A percentile compares a stretch with the other conserved stretches of the same genome.
These are phyloP conservation scores for Dendrocalamus sinicus DNA, from an alignment of 176 grass and related monocot species.

Conservation along the genomic window DNA sequence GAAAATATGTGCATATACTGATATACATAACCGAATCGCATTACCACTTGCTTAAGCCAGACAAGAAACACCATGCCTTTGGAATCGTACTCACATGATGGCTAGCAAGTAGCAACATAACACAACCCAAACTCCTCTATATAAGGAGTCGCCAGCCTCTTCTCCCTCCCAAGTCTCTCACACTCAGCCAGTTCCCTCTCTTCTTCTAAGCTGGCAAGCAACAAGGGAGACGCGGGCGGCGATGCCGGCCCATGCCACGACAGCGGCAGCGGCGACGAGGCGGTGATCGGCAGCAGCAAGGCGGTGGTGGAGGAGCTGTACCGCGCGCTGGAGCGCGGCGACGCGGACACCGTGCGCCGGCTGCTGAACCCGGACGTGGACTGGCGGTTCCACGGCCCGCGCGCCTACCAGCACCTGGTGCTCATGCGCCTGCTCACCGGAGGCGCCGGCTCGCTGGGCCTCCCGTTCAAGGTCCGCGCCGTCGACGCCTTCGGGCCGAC, in stretches of 20 bases:
- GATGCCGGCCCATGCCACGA: background rate
- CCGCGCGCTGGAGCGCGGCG: constrained; percentile 62
- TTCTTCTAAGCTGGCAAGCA: background rate
- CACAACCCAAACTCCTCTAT: background rate
- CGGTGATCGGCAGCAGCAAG: constrained; percentile 53
- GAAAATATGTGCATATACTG: background rate
- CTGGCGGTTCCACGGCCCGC: constrained; percentile 94
- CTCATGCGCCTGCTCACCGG: constrained; percentile 86
- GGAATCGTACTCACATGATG: constrained; percentile 14
- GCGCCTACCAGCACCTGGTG: constrained; percentile 65
- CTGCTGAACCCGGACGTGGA: constrained; percentile 84
- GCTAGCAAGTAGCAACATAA: background rate
- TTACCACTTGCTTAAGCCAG: constrained; percentile 10
- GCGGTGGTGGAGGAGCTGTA: constrained; percentile 74
- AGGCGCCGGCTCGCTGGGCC: background rate
- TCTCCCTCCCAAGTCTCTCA: background rate
- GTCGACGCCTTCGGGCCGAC: constrained; percentile 67
- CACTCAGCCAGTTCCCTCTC: no score
- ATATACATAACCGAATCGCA: constrained; percentile 14
- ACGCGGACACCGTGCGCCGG: constrained; percentile 54
- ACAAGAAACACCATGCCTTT: background rate
- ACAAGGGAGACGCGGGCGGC: background rate
- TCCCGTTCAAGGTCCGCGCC: constrained; percentile 53
- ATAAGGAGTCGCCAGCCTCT: constrained; percentile 16
- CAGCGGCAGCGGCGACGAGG: background rate